Evolutionary conservation across 2,329 filamentous ascomycete species (phyloP), one percentile per base, ranked within the genome.

Genomic region (Fusarium coicis): DNA sequence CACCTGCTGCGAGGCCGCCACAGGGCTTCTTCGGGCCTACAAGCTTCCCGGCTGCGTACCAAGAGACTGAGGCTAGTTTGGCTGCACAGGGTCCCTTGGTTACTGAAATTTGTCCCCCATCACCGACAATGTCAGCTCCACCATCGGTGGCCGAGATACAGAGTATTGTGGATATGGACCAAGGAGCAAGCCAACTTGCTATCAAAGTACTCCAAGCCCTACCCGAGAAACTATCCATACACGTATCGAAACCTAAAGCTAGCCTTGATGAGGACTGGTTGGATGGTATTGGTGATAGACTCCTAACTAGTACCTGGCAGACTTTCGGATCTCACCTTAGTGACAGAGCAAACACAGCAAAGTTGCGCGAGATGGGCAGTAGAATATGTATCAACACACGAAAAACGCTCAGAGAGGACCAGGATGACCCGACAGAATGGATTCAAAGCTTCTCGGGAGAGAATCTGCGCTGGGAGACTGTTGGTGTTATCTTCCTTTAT

Each of bases 371-470:
- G 15, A 40, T 55, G 28, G 57, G 47, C 5, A 60, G 57, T n/a
- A 42, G n/a, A n/a, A 42, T 60, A 30, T 60, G 57, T 5, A 60
- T 60, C 1, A 60, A 60, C 10, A 60, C 57, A 34, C 30, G 57
- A 9, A 60, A 60, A 4, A 18, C n/a, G 1, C 28, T 60, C 0
- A 18, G 11, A 1, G 36, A 60, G 2, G 47, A 60, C 4, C 57
- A 60, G 5, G 36, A 55, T n/a, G 57, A 60, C 16, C 28, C 36
- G 0, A 6, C 1, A 8, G 18, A 10, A 5, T 60, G 57, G 57
- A 19, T 54, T 4, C 18, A n/a, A 32, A 60, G 57, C 36, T 55
- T 42, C 5, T 60, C 46, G 1, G 57, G 36, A 0, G 10, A 5
- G 2, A 60, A 55, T 16, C 3, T 60, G 0, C 28, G 57, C 1